phyloP scores from a whole-genome alignment of 2,329 filamentous ascomycete genomes.

The Alternaria viburni region DNA sequence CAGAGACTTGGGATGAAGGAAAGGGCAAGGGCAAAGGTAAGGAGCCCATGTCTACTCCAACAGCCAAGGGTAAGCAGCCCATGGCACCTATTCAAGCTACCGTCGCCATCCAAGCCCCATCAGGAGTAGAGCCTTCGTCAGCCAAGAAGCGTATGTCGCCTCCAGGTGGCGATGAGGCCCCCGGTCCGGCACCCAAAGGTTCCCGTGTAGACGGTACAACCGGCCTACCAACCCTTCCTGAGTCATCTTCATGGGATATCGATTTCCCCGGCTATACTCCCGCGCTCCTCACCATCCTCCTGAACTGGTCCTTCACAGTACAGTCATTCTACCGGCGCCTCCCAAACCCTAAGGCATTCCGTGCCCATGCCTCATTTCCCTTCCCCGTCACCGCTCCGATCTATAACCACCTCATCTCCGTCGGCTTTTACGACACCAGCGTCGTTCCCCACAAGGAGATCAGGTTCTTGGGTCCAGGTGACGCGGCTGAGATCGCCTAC shows the following conservation, averaged over 20 bases:
- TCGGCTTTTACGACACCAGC: slow-evolving; percentile 30
- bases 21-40: background rate
- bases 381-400: slow-evolving; percentile 16
- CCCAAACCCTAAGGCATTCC: slow-evolving; percentile 15
- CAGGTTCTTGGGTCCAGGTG: slow-evolving; percentile 23
- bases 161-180: background rate
- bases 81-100: background rate
- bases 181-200: background rate
- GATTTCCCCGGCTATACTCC: slow-evolving; percentile 24
- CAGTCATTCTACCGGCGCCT: slow-evolving; percentile 10
- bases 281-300: slow-evolving; percentile 20
- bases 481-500: slow-evolving; percentile 22
- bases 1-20: background rate
- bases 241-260: slow-evolving; percentile 5
- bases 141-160: slow-evolving; percentile 16
- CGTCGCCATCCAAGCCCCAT: slow-evolving; percentile 8
- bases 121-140: background rate
- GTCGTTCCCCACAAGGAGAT: slow-evolving; percentile 23
- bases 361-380: slow-evolving; percentile 24
- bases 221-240: slow-evolving; percentile 14
- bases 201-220: background rate
- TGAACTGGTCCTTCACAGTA: slow-evolving; percentile 29
- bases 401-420: slow-evolving; percentile 17
- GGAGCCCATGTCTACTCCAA: background rate
- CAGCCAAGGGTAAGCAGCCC: background rate